phyloP scores from a whole-genome alignment of 2,329 filamentous ascomycete genomes.

The Fusarium duplospermum region DNA sequence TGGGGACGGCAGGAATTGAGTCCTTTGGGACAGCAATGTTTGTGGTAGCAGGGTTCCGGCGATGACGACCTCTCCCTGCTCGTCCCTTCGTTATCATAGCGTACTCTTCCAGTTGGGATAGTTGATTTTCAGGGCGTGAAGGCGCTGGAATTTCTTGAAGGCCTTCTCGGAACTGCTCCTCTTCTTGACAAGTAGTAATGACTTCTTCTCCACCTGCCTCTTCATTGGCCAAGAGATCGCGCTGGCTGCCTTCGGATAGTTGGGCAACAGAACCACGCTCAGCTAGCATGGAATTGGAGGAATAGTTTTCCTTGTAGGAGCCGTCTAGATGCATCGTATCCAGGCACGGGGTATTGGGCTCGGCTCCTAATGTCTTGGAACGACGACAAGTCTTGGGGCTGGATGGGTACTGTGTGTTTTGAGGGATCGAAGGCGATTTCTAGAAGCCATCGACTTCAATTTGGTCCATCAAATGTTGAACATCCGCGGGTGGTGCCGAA shows the following conservation, averaged over 20 bases:
- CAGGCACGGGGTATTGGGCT: not conserved
- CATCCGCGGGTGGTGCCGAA: constrained; percentile 12
- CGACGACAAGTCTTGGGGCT: not conserved
- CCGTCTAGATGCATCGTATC: not conserved
- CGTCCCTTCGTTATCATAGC: not conserved
- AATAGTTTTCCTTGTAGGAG: not conserved
- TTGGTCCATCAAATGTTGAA: not conserved
- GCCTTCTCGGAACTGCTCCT: not conserved
- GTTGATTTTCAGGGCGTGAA: not conserved
- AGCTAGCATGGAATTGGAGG: constrained; percentile 7
- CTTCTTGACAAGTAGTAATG: not conserved
- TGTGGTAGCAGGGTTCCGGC: constrained; percentile 42
- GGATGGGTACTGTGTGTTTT: not conserved
- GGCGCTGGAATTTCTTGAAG: not conserved
- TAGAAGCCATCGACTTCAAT: constrained; percentile 8
- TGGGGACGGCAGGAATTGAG: not conserved
- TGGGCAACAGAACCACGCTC: constrained; percentile 47
- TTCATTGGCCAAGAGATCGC: constrained; percentile 35
- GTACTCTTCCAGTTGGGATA: not conserved
- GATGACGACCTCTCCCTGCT: constrained; percentile 35
- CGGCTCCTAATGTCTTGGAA: constrained; percentile 11
- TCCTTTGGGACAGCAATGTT: constrained; percentile 30
- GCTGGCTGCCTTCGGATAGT: constrained; percentile 44
- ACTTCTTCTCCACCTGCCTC: not conserved
- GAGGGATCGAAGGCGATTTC: constrained; percentile 13